Evolutionary conservation across 2,329 filamentous ascomycete species (phyloP), one percentile per base, ranked within the genome.

Genomic region (Stachybotrys elegans): DNA sequence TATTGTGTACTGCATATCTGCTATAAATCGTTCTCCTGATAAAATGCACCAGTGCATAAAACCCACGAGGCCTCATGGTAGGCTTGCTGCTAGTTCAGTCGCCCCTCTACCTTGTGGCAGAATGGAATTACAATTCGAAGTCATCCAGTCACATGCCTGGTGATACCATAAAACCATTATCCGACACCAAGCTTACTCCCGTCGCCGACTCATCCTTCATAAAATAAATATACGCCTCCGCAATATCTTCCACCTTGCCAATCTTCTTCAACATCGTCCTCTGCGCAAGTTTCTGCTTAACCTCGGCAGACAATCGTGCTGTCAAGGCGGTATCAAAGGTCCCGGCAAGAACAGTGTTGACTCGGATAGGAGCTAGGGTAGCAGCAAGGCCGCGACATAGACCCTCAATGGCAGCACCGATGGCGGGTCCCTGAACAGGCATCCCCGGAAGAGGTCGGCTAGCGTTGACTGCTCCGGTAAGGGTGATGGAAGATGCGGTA

Each of bases 301-400:
- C 43, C 34, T 70, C 68, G n/a, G n/a, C n/a, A n/a, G n/a, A n/a
- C n/a, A n/a, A n/a, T n/a, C n/a, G n/a, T n/a, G n/a, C n/a, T n/a
- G n/a, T n/a, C n/a, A n/a, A n/a, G n/a, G n/a, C n/a, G 6, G 78
- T 81, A 31, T 70, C 58, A 0, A 77, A 67, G 0, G 68, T 64
- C 0, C 82, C 83, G 0, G 81, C 79, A 43, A 62, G 67, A 2
- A 86, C 76, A 1, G 74, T 56, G 55, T 87, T 87, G 21, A 85
- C 81, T 2, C 84, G 65, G 8, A 85, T 61, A 0, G 83, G 83
- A 49, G 71, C 73, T 44, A 88, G 55, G 53, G 86, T 82, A 23
- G 85, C 53, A 2, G 83, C 83, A 25, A 87, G 61, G 4, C 69
- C 72, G 2, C 76, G 67, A 3, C 70, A 67, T 57, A 84, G 68